Evolutionary conservation across 306 rosid species (phyloP).

Genomic region (Astragalus glycyphyllos): DNA sequence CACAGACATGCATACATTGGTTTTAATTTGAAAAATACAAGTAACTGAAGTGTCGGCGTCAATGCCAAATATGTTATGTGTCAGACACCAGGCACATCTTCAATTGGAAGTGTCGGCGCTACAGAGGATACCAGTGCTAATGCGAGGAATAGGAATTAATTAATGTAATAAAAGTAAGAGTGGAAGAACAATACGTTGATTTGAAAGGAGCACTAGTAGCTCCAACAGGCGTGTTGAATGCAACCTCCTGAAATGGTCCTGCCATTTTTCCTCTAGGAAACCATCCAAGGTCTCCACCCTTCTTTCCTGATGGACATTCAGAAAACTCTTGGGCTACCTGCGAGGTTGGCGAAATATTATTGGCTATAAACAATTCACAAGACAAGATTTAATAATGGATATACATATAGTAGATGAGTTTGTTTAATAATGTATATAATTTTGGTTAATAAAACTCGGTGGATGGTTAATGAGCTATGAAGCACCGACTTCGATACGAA

Average conservation of each 20-base stretch:
- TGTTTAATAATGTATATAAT: no score
- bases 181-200: constrained; percentile 68
- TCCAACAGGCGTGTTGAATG: constrained; percentile 77
- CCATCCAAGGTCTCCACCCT: constrained; percentile 99
- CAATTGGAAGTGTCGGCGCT: no score
- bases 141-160: constrained; percentile 24
- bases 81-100: no score
- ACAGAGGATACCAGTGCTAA: constrained; percentile 3
- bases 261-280: constrained; percentile 99
- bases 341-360: constrained; percentile 22
- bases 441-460: no score
- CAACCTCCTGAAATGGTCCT: constrained; percentile 97
- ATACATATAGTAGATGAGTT: no score
- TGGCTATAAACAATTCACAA: constrained; percentile 15
- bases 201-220: constrained; percentile 92
- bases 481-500: no score
- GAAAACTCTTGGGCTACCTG: constrained; percentile 93
- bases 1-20: no score
- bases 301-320: constrained; percentile 97
- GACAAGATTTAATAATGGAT: not conserved
- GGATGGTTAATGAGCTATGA: no score
- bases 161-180: not conserved
- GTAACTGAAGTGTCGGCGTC: no score
- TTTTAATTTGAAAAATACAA: no score
- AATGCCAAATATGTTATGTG: no score